phyloP scores from a whole-genome alignment of 2,329 filamentous ascomycete species.

The Cryphonectria radicalis region DNA sequence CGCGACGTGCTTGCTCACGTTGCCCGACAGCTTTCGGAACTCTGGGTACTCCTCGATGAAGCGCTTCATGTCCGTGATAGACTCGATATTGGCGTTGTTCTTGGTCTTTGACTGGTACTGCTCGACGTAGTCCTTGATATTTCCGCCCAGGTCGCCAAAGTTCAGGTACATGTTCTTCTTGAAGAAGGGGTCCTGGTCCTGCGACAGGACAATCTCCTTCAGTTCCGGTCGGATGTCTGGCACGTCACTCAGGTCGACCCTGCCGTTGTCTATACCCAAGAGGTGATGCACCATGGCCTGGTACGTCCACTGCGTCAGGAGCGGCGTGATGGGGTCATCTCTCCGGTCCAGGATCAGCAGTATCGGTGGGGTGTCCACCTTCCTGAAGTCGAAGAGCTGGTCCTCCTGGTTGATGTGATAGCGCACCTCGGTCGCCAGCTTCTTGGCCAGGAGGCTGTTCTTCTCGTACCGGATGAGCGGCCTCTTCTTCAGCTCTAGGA shows the following conservation, averaged over 20 bases:
- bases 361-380: conserved; percentile 92
- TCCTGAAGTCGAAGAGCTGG: conserved; percentile 93
- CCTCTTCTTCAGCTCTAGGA: conserved; percentile 94
- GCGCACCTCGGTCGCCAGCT: conserved; percentile 87
- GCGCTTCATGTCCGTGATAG: conserved; percentile 97
- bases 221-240: conserved; percentile 85
- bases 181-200: conserved; percentile 98
- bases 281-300: conserved; percentile 99
- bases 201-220: conserved; percentile 91
- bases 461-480: conserved; percentile 92
- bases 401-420: conserved; percentile 96
- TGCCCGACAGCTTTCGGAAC: conserved; percentile 94
- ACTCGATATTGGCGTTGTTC: conserved; percentile 93
- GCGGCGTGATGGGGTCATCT: conserved; percentile 91
- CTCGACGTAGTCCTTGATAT: conserved; percentile 97
- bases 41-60: conserved; percentile 99
- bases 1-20: conserved; percentile 98
- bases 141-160: conserved; percentile 92
- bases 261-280: conserved; percentile 91
- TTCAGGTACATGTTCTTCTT: conserved; percentile 99
- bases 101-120: conserved; percentile 99
- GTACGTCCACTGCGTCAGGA: conserved; percentile 98
- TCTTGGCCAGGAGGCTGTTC: conserved; percentile 88
- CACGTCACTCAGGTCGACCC: conserved; percentile 83
- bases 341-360: conserved; percentile 87